Evolutionary conservation across 306 rosid species (phyloP).

Genomic region (apple (Malus domestica)): DNA sequence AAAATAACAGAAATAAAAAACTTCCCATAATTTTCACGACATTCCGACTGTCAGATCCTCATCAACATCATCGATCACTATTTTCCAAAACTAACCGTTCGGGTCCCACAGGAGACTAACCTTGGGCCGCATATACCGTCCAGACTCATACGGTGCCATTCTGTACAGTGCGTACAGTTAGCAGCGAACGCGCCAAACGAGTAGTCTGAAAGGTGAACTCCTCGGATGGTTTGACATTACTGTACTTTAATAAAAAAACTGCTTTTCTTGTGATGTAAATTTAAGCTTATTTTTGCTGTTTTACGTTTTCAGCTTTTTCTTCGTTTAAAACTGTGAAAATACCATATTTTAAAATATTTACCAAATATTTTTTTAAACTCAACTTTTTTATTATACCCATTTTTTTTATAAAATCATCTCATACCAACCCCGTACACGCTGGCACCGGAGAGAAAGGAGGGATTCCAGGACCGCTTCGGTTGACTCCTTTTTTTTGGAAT

Average conservation of each 20-base stretch:
- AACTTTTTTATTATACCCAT: too few species aligned
- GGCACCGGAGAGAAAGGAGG: not conserved
- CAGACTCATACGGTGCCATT: not conserved
- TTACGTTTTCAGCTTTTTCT: too few species aligned
- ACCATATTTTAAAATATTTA: rapidly evolving
- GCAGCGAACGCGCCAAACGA: not conserved
- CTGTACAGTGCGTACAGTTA: too few species aligned
- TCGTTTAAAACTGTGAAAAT: too few species aligned
- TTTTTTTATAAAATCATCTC: too few species aligned
- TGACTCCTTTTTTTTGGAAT: not conserved
- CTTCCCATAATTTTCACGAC: not conserved
- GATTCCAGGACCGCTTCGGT: not conserved
- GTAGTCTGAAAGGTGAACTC: not conserved
- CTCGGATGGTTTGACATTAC: not conserved
- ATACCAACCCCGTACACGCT: too few species aligned
- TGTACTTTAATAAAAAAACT: too few species aligned
- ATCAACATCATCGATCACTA: not conserved
- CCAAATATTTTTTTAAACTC: too few species aligned
- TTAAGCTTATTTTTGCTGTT: too few species aligned
- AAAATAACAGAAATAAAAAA: not conserved
- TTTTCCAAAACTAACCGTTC: not conserved
- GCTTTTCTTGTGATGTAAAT: too few species aligned
- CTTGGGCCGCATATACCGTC: not conserved
- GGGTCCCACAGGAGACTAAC: not conserved
- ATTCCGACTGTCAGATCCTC: not conserved